Evolutionary conservation across 2,329 filamentous ascomycete species (phyloP).

Genomic region (Tothia fuscella): DNA sequence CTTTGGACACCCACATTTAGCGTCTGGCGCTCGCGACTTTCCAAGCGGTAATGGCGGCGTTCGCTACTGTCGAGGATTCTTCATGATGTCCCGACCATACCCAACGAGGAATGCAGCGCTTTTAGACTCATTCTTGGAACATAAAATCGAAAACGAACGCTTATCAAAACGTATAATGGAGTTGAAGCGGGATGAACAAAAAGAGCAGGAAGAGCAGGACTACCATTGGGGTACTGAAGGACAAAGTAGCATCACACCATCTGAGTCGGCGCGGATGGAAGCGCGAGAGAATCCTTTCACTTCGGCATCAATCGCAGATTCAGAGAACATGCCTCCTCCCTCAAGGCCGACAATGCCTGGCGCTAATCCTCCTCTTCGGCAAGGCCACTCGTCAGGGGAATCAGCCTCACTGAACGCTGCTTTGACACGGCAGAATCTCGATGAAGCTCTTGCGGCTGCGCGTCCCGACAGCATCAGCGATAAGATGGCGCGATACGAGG

Average conservation of each 20-base stretch:
- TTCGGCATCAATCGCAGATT: constrained; percentile 22
- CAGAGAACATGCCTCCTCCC: constrained; percentile 52
- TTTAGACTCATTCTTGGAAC: constrained; percentile 85
- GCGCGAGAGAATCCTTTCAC: constrained; percentile 24
- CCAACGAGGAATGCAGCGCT: constrained; percentile 76
- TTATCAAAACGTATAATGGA: constrained; percentile 74
- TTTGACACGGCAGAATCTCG: constrained; percentile 68
- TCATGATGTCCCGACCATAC: constrained; percentile 85
- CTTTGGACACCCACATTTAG: constrained; percentile 84
- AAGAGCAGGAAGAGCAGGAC: constrained; percentile 58
- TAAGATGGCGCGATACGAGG: constrained; percentile 75
- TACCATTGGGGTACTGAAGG: constrained; percentile 46
- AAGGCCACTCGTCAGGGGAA: too few relatives aligned
- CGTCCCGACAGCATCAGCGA: constrained; percentile 67
- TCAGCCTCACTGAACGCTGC: too few relatives aligned
- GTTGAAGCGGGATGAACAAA: constrained; percentile 72
- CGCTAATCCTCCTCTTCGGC: too few relatives aligned
- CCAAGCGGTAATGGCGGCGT: constrained; percentile 46
- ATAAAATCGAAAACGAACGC: constrained; percentile 92
- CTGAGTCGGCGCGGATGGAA: constrained; percentile 25
- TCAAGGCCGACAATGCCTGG: constrained; percentile 52
- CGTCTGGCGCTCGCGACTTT: constrained; percentile 51
- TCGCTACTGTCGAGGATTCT: constrained; percentile 70
- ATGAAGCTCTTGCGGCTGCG: constrained; percentile 54
- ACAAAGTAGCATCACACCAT: constrained; percentile 35